These are phyloP conservation scores for Chionographis japonica DNA, from an alignment of 106 monocot species.

Conservation along the genomic window DNA sequence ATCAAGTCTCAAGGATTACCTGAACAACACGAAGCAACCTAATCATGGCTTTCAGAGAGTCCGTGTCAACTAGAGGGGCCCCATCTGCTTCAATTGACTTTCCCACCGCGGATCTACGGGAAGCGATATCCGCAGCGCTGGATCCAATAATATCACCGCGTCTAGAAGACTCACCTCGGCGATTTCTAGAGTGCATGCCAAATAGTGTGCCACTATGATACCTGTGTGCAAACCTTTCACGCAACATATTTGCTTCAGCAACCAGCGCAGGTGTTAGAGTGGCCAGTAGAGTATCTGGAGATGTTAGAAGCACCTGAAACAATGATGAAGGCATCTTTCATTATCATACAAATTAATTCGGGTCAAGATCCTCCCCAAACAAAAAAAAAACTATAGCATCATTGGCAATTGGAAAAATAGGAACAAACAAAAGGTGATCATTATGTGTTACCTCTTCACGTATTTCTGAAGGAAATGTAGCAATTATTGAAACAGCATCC, in stretches of 20 bases:
- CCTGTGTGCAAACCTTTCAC: constrained; percentile 95
- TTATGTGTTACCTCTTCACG: constrained; percentile 73
- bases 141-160: constrained; percentile 58
- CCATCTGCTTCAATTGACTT: constrained; percentile 87
- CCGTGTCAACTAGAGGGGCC: constrained; percentile 68
- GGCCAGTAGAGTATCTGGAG: constrained; percentile 83
- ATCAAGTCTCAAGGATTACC: constrained; percentile 32
- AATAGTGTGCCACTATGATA: constrained; percentile 66
- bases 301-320: constrained; percentile 88
- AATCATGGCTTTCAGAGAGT: constrained; percentile 81
- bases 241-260: constrained; percentile 94
- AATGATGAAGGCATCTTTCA: background rate
- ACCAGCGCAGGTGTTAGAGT: constrained; percentile 94
- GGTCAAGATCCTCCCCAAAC: background rate
- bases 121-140: constrained; percentile 28
- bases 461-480: constrained; percentile 97
- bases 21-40: constrained; percentile 93
- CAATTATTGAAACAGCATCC: constrained; percentile 99
- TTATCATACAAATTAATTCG: background rate
- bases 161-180: constrained; percentile 82
- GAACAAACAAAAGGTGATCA: background rate
- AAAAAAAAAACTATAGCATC: background rate
- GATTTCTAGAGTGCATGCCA: constrained; percentile 78
- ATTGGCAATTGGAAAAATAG: too few relatives aligned
- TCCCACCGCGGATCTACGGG: constrained; percentile 39